phyloP scores from a whole-genome alignment of 2,329 filamentous ascomycete genomes.

The Aspergillus quadrilineatus region DNA sequence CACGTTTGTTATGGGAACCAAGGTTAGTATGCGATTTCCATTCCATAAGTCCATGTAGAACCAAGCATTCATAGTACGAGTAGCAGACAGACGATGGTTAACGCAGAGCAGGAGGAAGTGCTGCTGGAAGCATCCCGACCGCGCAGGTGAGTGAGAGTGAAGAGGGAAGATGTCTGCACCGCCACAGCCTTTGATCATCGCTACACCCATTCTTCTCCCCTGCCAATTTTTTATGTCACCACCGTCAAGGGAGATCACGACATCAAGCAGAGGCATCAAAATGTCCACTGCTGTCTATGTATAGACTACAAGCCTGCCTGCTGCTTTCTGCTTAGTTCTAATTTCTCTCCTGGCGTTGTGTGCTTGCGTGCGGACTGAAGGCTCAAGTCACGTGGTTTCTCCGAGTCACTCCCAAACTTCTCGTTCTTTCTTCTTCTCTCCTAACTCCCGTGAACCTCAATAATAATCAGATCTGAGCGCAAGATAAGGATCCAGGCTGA shows the following conservation, averaged over 20 bases:
- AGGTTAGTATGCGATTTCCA: constrained; percentile 25
- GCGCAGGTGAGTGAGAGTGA: constrained; percentile 15
- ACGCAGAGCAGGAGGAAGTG: constrained; percentile 24
- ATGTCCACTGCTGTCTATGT: constrained; percentile 5
- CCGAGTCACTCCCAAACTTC: constrained; percentile 4
- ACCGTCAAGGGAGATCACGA: constrained; percentile 16
- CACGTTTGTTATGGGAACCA: constrained; percentile 34
- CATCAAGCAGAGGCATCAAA: constrained; percentile 4
- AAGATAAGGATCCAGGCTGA: constrained; percentile 23
- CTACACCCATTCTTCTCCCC: constrained; percentile 1
- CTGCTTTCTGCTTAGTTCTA: background rate
- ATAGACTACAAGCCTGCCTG: background rate
- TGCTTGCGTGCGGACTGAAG: background rate
- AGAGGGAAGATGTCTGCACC: constrained; percentile 25
- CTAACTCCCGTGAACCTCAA: background rate
- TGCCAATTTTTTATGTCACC: constrained; percentile 11
- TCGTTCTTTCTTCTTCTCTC: background rate
- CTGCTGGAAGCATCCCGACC: constrained; percentile 14
- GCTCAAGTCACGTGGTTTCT: constrained; percentile 14
- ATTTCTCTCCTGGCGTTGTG: background rate
- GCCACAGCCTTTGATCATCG: constrained; percentile 21
- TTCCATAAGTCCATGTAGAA: background rate
- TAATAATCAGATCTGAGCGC: background rate
- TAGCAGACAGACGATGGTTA: constrained; percentile 1
- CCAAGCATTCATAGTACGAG: background rate